These are phyloP conservation scores for Fomitopsis pulvina DNA, from an alignment of 768 basidiomycete genomes.

Conservation along the genomic window DNA sequence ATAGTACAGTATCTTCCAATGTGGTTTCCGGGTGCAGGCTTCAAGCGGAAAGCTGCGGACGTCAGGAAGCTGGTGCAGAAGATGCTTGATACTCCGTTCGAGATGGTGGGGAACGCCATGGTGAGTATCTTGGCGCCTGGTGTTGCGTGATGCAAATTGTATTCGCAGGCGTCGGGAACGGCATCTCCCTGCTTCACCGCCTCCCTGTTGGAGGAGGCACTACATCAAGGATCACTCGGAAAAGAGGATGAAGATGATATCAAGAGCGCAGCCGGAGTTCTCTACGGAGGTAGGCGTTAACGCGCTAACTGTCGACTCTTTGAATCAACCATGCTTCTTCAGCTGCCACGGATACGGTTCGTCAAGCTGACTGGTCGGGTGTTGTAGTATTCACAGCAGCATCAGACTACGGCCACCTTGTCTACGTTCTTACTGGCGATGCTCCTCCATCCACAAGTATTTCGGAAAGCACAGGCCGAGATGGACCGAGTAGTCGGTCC, in stretches of 20 bases:
- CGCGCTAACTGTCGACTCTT: not conserved
- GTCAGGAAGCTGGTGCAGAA: not conserved
- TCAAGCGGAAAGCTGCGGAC: slow-evolving; percentile 8
- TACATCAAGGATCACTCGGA: not conserved
- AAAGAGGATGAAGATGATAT: slow-evolving; percentile 9
- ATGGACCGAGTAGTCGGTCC: slow-evolving; percentile 33
- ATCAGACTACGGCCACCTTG: slow-evolving; percentile 32
- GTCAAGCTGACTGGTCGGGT: not conserved
- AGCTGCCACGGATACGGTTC: not conserved
- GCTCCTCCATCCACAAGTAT: slow-evolving; percentile 31
- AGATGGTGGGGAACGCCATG: slow-evolving; percentile 13
- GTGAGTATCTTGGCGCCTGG: slow-evolving; percentile 4
- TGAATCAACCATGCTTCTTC: not conserved
- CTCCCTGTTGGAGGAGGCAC: not conserved
- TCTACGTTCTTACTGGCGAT: slow-evolving; percentile 36
- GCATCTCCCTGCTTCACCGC: slow-evolving; percentile 8
- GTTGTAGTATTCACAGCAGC: not conserved
- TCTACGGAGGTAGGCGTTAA: slow-evolving; percentile 10
- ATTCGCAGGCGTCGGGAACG: slow-evolving; percentile 9
- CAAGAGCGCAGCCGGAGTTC: slow-evolving; percentile 3
- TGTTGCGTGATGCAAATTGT: slow-evolving; percentile 11
- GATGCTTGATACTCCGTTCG: slow-evolving; percentile 7
- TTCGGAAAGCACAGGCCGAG: slow-evolving; percentile 34
- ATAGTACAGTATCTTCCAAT: slow-evolving; percentile 11
- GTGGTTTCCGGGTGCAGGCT: slow-evolving; percentile 14